phyloP scores from a whole-genome alignment of 129 eudicot genomes.

The Dittrichia graveolens region DNA sequence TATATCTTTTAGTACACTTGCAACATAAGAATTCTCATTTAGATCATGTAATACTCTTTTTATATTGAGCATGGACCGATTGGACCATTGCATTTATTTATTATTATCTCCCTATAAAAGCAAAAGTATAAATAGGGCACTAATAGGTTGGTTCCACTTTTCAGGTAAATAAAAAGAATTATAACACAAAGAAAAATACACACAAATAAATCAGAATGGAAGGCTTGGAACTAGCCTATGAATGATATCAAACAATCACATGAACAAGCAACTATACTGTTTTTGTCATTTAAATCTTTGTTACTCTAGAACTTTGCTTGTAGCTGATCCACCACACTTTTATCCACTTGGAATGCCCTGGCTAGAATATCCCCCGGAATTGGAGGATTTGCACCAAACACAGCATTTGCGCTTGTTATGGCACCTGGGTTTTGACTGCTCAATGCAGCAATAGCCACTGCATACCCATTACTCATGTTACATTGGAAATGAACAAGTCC shows the following conservation, averaged over 20 bases:
- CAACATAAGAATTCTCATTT: no score
- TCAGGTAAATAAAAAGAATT: neutral
- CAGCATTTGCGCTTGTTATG: constrained; percentile 17
- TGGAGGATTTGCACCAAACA: constrained; percentile 24
- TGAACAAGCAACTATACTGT: neutral
- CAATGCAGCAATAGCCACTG: constrained; percentile 42
- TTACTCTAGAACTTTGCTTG: constrained; percentile 32
- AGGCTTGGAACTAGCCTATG: neutral
- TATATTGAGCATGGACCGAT: no score
- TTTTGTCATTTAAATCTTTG: neutral
- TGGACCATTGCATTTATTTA: no score
- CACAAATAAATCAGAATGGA: neutral
- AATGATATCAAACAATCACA: constrained; percentile 26
- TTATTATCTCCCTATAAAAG: no score
- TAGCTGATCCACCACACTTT: constrained; percentile 14
- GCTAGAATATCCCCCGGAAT: constrained; percentile 15
- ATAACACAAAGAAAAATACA: constrained; percentile 14
- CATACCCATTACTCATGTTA: constrained; percentile 34
- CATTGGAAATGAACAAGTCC: constrained; percentile 52
- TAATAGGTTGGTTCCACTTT: no score
- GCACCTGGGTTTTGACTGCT: constrained; percentile 50
- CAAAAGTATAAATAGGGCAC: no score
- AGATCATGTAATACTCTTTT: no score
- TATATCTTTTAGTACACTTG: no score
- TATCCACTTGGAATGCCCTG: constrained; percentile 21